Evolutionary conservation across 106 monocot genomes (phyloP), one percentile per base, ranked within the genome.

Genomic region (Chionographis japonica): DNA sequence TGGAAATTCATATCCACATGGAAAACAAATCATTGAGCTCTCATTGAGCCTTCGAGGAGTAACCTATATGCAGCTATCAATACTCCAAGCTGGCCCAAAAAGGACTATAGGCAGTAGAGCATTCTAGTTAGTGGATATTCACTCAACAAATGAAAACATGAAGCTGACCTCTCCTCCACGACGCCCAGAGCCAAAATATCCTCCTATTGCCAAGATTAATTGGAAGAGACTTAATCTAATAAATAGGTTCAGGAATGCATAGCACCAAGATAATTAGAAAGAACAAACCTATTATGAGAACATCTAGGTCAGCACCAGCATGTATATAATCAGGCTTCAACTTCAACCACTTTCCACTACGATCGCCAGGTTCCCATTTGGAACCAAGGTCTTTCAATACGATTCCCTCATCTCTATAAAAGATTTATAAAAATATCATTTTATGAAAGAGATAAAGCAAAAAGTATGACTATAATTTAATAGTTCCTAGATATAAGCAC

Each of bases 301-400:
- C 93, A 98, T 93, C 98, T 63, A 98, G 85, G 72, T 98, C 98
- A 66, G 93, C 73, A 79, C 87, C 87, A 64, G 93, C 87, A 78
- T 88, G 98, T 70, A 98, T 88, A 60, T 98, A 98, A 77, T 93
- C 98, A 67, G 98, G 93, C 57, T 98, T 98, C 73, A 98, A 70
- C 71, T 93, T 98, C 80, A 98, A 77, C 97, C 97, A 98, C 69
- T 98, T 98, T 58, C 90, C 92, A 77, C 90, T 93, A 20, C 93
- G 74, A 61, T 93, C 98, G 68, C 93, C 73, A 37, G 98, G 98
- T 72, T 98, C 92, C 92, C 92, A 98, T 83, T 90, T 93, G 6
- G 98, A 98, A 68, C 79, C 78, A 71, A 98, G 86, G 69, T 98
- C 93, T 71, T 98, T 93, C 38, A 98, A 58, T 51, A 98, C 83